Base-by-base conservation (phyloP, 1,284 basidiomycete species). In the Ganoderma lingzhi region DNA sequence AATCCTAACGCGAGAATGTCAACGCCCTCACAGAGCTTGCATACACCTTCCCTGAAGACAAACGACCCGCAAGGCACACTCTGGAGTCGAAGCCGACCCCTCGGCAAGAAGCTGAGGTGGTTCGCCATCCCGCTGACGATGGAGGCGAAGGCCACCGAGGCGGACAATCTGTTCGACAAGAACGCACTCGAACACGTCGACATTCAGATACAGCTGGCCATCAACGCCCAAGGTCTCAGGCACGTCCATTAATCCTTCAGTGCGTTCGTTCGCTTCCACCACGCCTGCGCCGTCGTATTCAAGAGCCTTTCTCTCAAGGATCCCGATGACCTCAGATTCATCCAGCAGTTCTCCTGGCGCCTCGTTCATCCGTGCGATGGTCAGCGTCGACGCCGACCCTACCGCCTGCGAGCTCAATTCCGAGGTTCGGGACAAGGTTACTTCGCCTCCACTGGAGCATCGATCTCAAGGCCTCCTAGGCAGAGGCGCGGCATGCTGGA, bases 251-350 rank as follows among this genome's bases (percentile, higher is more conserved):
- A 69, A 0, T 53, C 64, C 48, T 61, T 72, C 45, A 67, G 48
- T 23, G 45, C 41, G n/a, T 70, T 75, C 42, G 66, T 59, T 15
- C 70, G 74, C 15, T 75, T 71, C 53, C 72, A 75, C 59, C 69
- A 65, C 39, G 17, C 71, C 0, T 64, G 67, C 53, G 69, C 64
- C 0, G 48, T 74, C 12, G 70, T 63, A n/a, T 53, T 23, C 23
- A 53, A 53, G 51, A 51, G 65, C 65, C 56, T 15, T 1, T 45
- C 67, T 19, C 59, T 73, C 51, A 59, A 62, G 41, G 48, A 61
- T 4, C 8, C 14, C 6, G 48, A 61, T 15, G 23, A 66, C 6
- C 70, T 70, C 6, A 35, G 63, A 19, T 10, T 63, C 10, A 8
- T 73, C 0, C 71, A 62, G 6, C 61, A 51, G 0, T 73, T 75